Evolutionary conservation across 305 asterid species (phyloP), one percentile per base, ranked within the genome.

Genomic region (Fraxinus xanthoxyloides): DNA sequence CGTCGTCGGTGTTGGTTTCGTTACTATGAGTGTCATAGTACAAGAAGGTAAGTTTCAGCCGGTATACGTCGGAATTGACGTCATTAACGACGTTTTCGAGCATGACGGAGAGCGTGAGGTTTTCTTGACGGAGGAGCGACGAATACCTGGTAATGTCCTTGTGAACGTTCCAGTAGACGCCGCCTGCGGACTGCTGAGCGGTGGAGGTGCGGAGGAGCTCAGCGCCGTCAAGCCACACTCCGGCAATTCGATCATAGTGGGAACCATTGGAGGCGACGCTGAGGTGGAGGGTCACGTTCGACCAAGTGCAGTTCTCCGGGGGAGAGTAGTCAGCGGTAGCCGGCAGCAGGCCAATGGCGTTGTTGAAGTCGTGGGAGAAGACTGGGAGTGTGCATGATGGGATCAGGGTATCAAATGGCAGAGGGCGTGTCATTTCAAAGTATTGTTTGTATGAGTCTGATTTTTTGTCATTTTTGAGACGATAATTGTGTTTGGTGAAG

Each of bases 171-270:
- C 43, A 36, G 12, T 1, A 36, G 43, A 36, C 43, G 12, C 43
- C 97, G 0, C 80, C 84, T 0, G 83, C 81, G 1, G 88, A 87
- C 2, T 98, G 92, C 87, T 93, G 89, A 10, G 98, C 92, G 7
- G 98, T 91, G 90, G 93, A 89, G 74, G 98, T 92, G 76, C 98
- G 98, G 81, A 95, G 91, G 79, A 95, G 77, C 88, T 92, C 98
- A 4, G 80, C 89, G 4, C 98, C 97, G 79, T 86, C 59, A 76
- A 95, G 92, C 97, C 97, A 93, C 28, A 93, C 88, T 34, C 93
- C 97, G 75, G 97, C 91, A 79, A 93, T 90, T 61, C 93, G 95
- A 56, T 91, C 97, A 79, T 91, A 88, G 48, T 91, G 93, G 0
- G 92, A 84, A 7, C 93, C 97, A 32, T 86, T 87, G 83, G 93